phyloP scores from a whole-genome alignment of 768 basidiomycete species.

The Cyathus striatus region DNA sequence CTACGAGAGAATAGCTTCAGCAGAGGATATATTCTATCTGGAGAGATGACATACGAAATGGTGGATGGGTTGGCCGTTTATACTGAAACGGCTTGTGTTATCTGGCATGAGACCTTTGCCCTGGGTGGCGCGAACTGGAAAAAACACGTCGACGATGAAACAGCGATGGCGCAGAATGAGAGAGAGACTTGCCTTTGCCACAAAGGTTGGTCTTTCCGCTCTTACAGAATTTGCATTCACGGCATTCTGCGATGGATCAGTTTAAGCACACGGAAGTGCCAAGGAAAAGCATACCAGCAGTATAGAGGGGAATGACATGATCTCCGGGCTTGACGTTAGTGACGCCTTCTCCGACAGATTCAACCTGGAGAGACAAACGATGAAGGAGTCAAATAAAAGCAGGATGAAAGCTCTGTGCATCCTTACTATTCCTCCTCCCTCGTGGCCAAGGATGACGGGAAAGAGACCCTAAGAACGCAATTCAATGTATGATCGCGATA shows the following conservation, averaged over 20 bases:
- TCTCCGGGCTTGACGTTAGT: constrained; percentile 74
- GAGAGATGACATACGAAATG: constrained; percentile 70
- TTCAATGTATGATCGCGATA: background rate
- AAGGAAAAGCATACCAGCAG: constrained; percentile 62
- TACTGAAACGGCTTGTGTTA: constrained; percentile 79
- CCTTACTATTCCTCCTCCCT: constrained; percentile 86
- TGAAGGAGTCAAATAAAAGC: constrained; percentile 5
- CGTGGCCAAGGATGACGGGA: constrained; percentile 92
- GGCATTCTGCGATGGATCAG: constrained; percentile 55
- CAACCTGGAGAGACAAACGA: constrained; percentile 53
- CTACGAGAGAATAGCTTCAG: constrained; percentile 31
- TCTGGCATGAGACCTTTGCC: constrained; percentile 96
- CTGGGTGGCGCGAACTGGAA: constrained; percentile 82
- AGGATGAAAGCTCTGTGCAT: too few species aligned
- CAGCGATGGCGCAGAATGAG: constrained; percentile 1
- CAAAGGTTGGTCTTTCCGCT: constrained; percentile 99
- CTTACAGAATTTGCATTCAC: constrained; percentile 98
- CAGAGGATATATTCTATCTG: background rate
- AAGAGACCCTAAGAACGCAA: constrained; percentile 70
- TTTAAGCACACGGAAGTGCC: background rate
- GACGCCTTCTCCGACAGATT: constrained; percentile 97
- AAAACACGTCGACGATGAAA: too few species aligned
- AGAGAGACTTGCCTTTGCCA: constrained; percentile 61
- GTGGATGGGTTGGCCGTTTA: constrained; percentile 79
- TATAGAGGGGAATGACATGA: constrained; percentile 96